phyloP scores from a whole-genome alignment of 2,329 filamentous ascomycete genomes.

The Verticillium dahliae region DNA sequence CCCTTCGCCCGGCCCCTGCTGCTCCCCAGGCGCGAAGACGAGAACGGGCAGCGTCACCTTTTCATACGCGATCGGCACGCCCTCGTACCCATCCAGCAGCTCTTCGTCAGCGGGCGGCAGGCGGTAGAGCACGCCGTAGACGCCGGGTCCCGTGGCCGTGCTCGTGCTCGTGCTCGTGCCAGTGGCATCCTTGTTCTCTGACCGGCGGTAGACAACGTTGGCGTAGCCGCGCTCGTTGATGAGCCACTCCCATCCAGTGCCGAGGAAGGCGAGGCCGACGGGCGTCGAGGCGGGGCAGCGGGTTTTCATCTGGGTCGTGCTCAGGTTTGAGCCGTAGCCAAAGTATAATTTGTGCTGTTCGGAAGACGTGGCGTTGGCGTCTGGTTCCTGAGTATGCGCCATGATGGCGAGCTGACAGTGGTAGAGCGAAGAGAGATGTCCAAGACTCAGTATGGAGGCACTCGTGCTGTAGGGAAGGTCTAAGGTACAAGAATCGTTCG shows the following conservation, averaged over 20 bases:
- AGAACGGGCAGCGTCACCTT: constrained; percentile 41
- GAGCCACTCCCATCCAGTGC: constrained; percentile 50
- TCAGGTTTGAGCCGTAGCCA: constrained; percentile 66
- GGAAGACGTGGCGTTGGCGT: background rate
- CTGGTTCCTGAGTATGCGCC: background rate
- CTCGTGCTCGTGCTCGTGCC: constrained; percentile 2
- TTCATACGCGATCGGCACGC: constrained; percentile 55
- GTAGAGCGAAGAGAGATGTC: too few species aligned
- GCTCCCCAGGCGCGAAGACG: constrained; percentile 19
- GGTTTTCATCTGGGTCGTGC: constrained; percentile 54
- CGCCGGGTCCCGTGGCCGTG: constrained; percentile 21
- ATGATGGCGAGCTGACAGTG: background rate
- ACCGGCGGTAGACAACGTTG: constrained; percentile 47
- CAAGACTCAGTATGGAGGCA: too few species aligned
- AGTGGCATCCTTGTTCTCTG: constrained; percentile 3
- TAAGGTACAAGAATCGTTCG: background rate
- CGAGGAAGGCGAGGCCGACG: constrained; percentile 50
- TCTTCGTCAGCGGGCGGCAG: constrained; percentile 43
- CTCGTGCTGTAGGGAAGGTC: background rate
- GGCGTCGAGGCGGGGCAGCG: constrained; percentile 54
- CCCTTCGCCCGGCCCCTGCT: constrained; percentile 8
- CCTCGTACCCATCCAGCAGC: constrained; percentile 50
- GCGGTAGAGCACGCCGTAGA: constrained; percentile 53
- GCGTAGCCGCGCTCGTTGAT: constrained; percentile 64
- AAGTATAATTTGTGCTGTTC: constrained; percentile 45